Evolutionary conservation across 352 stramenopile species (phyloP).

Genomic region (Phytophthora macrochlamydospora): DNA sequence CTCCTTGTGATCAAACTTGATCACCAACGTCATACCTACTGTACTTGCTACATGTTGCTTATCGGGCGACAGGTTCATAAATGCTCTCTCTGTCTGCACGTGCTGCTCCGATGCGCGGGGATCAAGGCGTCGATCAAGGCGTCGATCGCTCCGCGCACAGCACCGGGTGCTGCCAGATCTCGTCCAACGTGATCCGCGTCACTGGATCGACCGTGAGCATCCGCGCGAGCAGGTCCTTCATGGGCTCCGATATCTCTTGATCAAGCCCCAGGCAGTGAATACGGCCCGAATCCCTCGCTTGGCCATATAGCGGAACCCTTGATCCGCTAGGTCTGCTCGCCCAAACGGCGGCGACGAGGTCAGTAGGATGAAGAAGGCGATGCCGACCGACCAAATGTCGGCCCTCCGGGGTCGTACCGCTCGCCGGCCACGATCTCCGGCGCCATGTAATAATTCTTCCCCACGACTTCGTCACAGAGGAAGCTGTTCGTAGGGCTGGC

Average conservation of each 20-base stretch:
- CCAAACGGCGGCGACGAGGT: slow-evolving; percentile 93
- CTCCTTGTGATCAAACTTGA: neutral
- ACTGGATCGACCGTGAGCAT: slow-evolving; percentile 71
- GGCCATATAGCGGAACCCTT: slow-evolving; percentile 85
- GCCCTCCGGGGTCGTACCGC: slow-evolving; percentile 91
- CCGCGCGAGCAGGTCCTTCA: slow-evolving; percentile 70
- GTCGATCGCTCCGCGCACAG: slow-evolving; percentile 11
- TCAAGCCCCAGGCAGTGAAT: slow-evolving; percentile 68
- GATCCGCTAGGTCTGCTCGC: slow-evolving; percentile 77
- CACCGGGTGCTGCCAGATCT: slow-evolving; percentile 70
- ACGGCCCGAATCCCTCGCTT: slow-evolving; percentile 76
- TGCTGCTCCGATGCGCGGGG: too few species aligned
- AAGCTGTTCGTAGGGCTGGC: slow-evolving; percentile 16
- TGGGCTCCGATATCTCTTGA: slow-evolving; percentile 45
- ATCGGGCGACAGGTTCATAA: too few species aligned
- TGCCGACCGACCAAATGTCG: slow-evolving; percentile 93
- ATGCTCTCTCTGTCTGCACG: too few species aligned
- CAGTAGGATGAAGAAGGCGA: slow-evolving; percentile 95
- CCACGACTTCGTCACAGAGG: slow-evolving; percentile 69
- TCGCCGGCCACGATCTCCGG: slow-evolving; percentile 89
- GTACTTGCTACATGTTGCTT: too few species aligned
- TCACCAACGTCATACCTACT: neutral
- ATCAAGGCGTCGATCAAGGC: too few species aligned
- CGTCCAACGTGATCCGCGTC: slow-evolving; percentile 60
- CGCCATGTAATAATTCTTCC: slow-evolving; percentile 97